Evolutionary conservation across 2,329 filamentous ascomycete genomes (phyloP).

Genomic region (Xylariales sp.): DNA sequence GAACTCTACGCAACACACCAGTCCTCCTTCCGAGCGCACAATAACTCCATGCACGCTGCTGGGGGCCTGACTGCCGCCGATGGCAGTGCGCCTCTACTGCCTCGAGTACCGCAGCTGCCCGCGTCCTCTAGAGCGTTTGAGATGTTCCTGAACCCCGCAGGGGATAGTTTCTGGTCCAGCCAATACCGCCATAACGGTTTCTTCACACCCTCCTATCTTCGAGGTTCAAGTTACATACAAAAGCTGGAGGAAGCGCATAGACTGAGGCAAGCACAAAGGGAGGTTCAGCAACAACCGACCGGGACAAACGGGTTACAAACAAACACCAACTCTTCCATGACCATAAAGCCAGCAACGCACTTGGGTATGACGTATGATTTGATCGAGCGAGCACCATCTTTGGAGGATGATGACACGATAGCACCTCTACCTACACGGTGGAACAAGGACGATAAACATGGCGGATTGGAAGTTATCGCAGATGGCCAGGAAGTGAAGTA

Average conservation of each 20-base stretch:
- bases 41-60: conserved; percentile 27
- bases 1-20: conserved; percentile 23
- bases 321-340: conserved; percentile 40
- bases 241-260: conserved; percentile 68
- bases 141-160: conserved; percentile 31
- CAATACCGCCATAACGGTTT: conserved; percentile 44
- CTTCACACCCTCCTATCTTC: conserved; percentile 82
- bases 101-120: conserved; percentile 31
- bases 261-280: conserved; percentile 50
- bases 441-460: conserved; percentile 74
- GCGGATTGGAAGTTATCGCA: conserved; percentile 66
- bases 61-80: conserved; percentile 22
- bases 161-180: conserved; percentile 18
- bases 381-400: conserved; percentile 66
- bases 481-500: conserved; percentile 71
- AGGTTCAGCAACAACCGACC: conserved; percentile 40
- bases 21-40: conserved; percentile 12
- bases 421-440: conserved; percentile 75
- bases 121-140: conserved; percentile 51
- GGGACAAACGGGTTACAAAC: conserved; percentile 21
- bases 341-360: conserved; percentile 58
- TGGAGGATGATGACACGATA: conserved; percentile 54
- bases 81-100: conserved; percentile 17
- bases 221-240: conserved; percentile 71
- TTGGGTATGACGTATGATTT: conserved; percentile 79